Evolutionary conservation across 805 yeast species (phyloP), one percentile per base, ranked within the genome.

Genomic region (Teunomyces cretensis): DNA sequence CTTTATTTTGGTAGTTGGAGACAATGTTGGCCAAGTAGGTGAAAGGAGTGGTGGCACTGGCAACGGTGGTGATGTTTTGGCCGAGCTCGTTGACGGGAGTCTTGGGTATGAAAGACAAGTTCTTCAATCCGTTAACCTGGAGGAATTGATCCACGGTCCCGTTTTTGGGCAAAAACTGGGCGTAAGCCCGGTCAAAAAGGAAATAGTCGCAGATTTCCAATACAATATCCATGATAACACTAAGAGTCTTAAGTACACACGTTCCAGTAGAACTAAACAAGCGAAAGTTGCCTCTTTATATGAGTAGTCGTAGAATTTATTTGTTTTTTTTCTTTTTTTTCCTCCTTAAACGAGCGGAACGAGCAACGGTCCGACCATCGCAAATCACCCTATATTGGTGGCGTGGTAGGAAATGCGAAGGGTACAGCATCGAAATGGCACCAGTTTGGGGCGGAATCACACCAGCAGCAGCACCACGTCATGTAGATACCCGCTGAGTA

Each of bases 201-300:
- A 69, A 87, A 39, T 87, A 75, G 67, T 94, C 99, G 38, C 74
- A 68, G 17, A 81, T 71, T 65, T 94, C 99, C 42, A 94, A 76
- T 17, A 89, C 90, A 59, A 94, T 72, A 84, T 94, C 99, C 99
- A 94, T 92, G 46, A 39, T 61, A 48, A 11, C 38, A 19, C 37
- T 12, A n/a, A 17, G 13, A 30, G 6, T 7, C 16, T 38, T 12
- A 16, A 24, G 37, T 41, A 30, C 37, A 14, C 22, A 43, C 30
- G 14, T 43, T 32, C 30, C 46, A 33, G 13, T 35, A 35, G 19
- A 11, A 26, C 28, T 2, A 26, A 26, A 26, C 12, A 26, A 26
- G 24, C 17, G 41, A 16, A 28, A 8, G 31, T 9, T 31, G 11
- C 28, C 22, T 24, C 36, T 41, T 22, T 41, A 41, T 41, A 41